Base-by-base conservation (phyloP, 768 basidiomycete species). In the Collybia nuda region DNA sequence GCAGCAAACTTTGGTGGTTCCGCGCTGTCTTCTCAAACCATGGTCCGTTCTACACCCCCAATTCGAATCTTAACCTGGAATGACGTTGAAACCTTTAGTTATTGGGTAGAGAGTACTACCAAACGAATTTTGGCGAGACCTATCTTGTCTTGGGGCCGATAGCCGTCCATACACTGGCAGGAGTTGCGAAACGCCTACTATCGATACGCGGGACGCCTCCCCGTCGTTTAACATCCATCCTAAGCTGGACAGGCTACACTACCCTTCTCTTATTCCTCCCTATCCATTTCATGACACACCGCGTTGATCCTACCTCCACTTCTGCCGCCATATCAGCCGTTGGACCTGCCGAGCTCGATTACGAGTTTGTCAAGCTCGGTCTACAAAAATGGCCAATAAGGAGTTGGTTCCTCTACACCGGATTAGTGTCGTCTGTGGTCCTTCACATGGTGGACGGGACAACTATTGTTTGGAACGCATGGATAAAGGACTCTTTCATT, bases 21-120 rank as follows among this genome's bases (percentile, higher is more conserved):
- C 1, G 72, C 69, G 8, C 62, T 84, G 14, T 77, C 90, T 6
- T 91, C 89, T 3, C 81, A 81, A 60, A 78, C 82, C 40, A 85
- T 93, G 88, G 92, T 90, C 51, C 50, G 82, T 67, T 2, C 40
- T 41, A 5, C 39, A 18, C 12, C 15, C 6, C n/a, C 14, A 12
- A 19, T 14, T 23, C 19, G 0, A 47, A 9, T n/a, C n/a, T n/a
- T n/a, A n/a, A n/a, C n/a, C n/a, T n/a, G n/a, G n/a, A n/a, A n/a
- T n/a, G n/a, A n/a, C n/a, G n/a, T n/a, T n/a, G n/a, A n/a, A 7
- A 17, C 15, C 12, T 38, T 7, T 57, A 93, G 90, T 72, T 94
- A 39, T 73, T 95, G 11, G 89, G 90, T 8, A 72, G 91, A 47
- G 91, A 92, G 67, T 92, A 91, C 67, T 94, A 95, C 65, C 90